These are phyloP conservation scores for Microdochium paspali DNA, from an alignment of 2,329 filamentous ascomycete genomes.

Conservation along the genomic window DNA sequence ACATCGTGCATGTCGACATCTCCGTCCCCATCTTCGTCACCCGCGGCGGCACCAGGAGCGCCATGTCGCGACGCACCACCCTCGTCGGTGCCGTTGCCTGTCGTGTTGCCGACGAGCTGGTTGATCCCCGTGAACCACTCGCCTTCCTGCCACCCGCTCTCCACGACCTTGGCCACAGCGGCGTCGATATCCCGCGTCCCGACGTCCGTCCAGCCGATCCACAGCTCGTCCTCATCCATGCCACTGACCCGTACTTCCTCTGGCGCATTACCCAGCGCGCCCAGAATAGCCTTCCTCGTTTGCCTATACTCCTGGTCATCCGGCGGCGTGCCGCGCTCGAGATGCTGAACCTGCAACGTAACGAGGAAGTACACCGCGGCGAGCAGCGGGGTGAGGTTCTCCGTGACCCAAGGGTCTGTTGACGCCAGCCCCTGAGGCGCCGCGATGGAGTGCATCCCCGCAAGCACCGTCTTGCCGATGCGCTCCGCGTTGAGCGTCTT, in stretches of 20 bases:
- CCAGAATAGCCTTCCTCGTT: conserved; percentile 36
- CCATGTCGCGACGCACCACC: not conserved
- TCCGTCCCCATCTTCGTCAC: conserved; percentile 22
- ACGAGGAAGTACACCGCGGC: conserved; percentile 54
- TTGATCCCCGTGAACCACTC: conserved; percentile 56
- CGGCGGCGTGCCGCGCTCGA: conserved; percentile 26
- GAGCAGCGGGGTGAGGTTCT: conserved; percentile 43
- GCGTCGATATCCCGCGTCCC: conserved; percentile 47
- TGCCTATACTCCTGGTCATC: conserved; percentile 34
- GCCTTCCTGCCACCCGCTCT: conserved; percentile 44
- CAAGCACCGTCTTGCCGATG: conserved; percentile 63
- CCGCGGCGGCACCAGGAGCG: too few relatives aligned
- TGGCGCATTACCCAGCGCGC: conserved; percentile 28
- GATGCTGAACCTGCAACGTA: conserved; percentile 34
- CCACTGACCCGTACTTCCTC: conserved; percentile 26
- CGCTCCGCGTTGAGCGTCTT: conserved; percentile 48
- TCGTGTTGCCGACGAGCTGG: conserved; percentile 34
- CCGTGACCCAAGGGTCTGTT: conserved; percentile 37
- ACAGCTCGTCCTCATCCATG: conserved; percentile 35
- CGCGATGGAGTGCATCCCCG: conserved; percentile 55
- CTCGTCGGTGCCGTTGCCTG: conserved; percentile 8
- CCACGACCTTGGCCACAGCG: conserved; percentile 49
- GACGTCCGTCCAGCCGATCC: conserved; percentile 42
- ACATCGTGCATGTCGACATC: conserved; percentile 13
- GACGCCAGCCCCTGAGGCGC: conserved; percentile 31